phyloP scores from a whole-genome alignment of 2,329 filamentous ascomycete species.

The Beauveria asiatica region DNA sequence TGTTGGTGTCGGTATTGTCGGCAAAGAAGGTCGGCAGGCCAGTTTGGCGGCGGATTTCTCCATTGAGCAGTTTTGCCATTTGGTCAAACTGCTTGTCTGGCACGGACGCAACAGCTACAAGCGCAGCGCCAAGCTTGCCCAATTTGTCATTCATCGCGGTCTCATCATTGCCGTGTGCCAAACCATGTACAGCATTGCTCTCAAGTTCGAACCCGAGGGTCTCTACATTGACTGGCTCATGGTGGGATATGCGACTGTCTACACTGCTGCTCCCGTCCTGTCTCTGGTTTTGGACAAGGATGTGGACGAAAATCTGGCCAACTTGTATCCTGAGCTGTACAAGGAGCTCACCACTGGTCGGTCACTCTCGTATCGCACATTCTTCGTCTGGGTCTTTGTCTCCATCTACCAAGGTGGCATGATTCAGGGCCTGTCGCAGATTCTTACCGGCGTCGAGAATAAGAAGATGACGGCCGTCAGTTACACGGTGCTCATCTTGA shows the following conservation, averaged over 20 bases:
- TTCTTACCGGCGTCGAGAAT: conserved; percentile 71
- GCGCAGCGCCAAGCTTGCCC: conserved; percentile 84
- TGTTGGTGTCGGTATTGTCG: conserved; percentile 94
- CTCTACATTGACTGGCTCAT: conserved; percentile 95
- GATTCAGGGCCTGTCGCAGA: conserved; percentile 88
- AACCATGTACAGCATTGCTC: conserved; percentile 93
- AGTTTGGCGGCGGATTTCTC: conserved; percentile 93
- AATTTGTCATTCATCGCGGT: conserved; percentile 96
- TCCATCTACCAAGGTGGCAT: conserved; percentile 92
- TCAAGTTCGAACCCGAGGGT: conserved; percentile 85
- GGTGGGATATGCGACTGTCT: conserved; percentile 92
- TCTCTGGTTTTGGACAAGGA: conserved; percentile 91
- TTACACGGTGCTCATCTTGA: conserved; percentile 85
- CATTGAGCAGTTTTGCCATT: conserved; percentile 88
- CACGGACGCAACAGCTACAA: conserved; percentile 98
- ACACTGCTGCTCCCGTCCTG: conserved; percentile 89
- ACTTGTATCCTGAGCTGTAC: conserved; percentile 93
- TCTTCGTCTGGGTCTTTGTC: conserved; percentile 93
- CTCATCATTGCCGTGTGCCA: conserved; percentile 93
- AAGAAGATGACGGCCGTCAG: conserved; percentile 78
- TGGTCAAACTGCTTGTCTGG: conserved; percentile 97
- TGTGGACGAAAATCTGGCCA: conserved; percentile 87
- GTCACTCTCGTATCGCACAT: conserved; percentile 82
- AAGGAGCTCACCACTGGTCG: conserved; percentile 89
- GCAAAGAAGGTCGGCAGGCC: conserved; percentile 93